A percentile compares a stretch with the other conserved stretches of the same genome.
Conservation (phyloP, 2,329 filamentous ascomycete species). For the Curvularia sp. region DNA sequence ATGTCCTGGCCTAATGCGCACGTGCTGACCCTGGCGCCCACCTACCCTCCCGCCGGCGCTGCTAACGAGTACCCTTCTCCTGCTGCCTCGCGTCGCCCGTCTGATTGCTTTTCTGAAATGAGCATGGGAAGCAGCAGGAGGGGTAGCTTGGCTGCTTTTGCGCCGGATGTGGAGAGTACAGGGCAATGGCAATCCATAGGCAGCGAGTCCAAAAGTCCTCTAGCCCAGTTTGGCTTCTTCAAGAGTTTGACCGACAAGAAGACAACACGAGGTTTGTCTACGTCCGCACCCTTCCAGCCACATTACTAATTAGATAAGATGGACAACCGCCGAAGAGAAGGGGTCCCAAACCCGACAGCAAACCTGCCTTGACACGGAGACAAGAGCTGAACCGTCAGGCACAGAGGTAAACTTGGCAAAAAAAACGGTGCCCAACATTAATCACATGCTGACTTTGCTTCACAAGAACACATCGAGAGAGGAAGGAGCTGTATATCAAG, state of each 20-base stretch:
- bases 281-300: not conserved
- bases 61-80: conserved; percentile 47
- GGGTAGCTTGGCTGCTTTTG: conserved; percentile 47
- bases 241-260: conserved; percentile 75
- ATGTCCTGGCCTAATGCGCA: conserved; percentile 45
- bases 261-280: conserved; percentile 70
- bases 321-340: conserved; percentile 86
- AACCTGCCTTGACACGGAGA: conserved; percentile 87
- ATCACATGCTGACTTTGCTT: conserved; percentile 22
- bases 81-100: conserved; percentile 41
- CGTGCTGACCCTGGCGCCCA: conserved; percentile 48
- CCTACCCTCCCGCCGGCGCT: conserved; percentile 45
- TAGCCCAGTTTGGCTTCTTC: conserved; percentile 61
- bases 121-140: conserved; percentile 39
- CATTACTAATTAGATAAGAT: conserved; percentile 60
- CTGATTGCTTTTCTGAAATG: conserved; percentile 44
- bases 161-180: conserved; percentile 48
- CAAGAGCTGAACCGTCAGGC: conserved; percentile 96
- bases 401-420: conserved; percentile 71
- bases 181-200: conserved; percentile 50
- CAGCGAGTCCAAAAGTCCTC: conserved; percentile 48
- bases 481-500: conserved; percentile 96
- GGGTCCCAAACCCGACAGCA: conserved; percentile 95
- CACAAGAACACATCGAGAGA: conserved; percentile 87
- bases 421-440: not conserved